Evolutionary conservation across 768 basidiomycete species (phyloP).

Genomic region (Podaxis sp.): DNA sequence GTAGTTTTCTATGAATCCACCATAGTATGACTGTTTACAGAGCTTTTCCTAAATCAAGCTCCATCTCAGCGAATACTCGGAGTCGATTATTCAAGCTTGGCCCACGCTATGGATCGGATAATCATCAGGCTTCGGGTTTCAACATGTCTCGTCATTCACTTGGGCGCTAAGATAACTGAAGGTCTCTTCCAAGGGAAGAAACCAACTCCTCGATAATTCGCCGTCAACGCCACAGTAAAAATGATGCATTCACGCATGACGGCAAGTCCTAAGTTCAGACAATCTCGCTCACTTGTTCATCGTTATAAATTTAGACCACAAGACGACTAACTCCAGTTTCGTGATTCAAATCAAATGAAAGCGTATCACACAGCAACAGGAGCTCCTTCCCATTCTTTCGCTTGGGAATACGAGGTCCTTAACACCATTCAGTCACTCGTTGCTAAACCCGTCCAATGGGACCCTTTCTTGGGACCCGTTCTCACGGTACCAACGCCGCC

Average conservation of each 20-base stretch:
- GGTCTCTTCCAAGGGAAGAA: neutral
- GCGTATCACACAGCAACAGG: neutral
- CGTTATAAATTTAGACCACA: neutral
- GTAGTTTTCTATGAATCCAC: neutral
- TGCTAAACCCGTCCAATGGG: constrained; percentile 9
- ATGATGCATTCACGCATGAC: neutral
- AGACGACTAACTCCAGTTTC: neutral
- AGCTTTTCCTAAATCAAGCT: neutral
- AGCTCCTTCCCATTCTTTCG: neutral
- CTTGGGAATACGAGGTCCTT: neutral
- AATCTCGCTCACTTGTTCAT: neutral
- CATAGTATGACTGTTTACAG: neutral
- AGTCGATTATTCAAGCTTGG: neutral
- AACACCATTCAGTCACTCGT: neutral
- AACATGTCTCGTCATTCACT: neutral
- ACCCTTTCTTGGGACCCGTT: constrained; percentile 2
- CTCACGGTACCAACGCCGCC: neutral
- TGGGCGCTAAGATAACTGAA: neutral
- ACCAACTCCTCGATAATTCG: neutral
- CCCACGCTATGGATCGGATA: neutral
- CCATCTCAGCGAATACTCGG: neutral
- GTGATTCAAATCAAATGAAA: neutral
- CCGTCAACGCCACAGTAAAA: neutral
- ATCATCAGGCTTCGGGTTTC: neutral
- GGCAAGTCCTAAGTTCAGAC: neutral